Conservation (phyloP, 345 rosid genomes). For the Syzygium jambos region DNA sequence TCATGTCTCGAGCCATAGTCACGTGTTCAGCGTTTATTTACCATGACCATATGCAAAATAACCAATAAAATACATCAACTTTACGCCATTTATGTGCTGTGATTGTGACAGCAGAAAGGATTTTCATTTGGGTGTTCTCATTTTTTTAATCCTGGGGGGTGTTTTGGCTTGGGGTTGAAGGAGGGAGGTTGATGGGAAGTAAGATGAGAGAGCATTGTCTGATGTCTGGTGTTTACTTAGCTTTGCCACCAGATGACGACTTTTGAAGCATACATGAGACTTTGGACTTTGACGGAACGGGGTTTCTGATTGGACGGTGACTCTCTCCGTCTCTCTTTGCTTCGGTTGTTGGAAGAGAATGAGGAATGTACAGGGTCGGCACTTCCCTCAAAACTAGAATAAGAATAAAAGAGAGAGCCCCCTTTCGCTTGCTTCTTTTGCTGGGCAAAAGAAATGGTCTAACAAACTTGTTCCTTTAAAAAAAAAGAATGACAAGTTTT, state of each 20-base stretch:
- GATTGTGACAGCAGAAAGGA: neutral
- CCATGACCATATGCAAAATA: neutral
- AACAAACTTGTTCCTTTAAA: neutral
- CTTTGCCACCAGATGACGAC: constrained; percentile 3
- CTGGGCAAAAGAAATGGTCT: neutral
- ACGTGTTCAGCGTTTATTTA: neutral
- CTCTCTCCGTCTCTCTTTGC: neutral
- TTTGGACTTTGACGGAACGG: constrained; percentile 1
- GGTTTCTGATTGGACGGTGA: neutral
- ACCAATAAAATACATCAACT: neutral
- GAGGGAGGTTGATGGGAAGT: constrained; percentile 11
- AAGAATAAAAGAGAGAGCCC: neutral
- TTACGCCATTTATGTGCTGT: neutral
- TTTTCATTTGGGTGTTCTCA: neutral
- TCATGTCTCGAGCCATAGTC: neutral
- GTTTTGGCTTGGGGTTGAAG: constrained; percentile 47
- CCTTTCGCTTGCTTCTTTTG: neutral
- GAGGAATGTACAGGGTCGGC: neutral
- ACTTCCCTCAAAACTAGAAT: neutral
- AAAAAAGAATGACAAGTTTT: neutral
- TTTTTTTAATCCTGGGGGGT: neutral
- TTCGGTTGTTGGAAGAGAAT: neutral
- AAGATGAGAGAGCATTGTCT: constrained; percentile 19
- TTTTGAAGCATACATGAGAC: neutral
- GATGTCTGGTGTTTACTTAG: constrained; percentile 2